These are phyloP conservation scores for Macrophomina tecta DNA, from an alignment of 2,329 filamentous ascomycete genomes.

Conservation along the genomic window DNA sequence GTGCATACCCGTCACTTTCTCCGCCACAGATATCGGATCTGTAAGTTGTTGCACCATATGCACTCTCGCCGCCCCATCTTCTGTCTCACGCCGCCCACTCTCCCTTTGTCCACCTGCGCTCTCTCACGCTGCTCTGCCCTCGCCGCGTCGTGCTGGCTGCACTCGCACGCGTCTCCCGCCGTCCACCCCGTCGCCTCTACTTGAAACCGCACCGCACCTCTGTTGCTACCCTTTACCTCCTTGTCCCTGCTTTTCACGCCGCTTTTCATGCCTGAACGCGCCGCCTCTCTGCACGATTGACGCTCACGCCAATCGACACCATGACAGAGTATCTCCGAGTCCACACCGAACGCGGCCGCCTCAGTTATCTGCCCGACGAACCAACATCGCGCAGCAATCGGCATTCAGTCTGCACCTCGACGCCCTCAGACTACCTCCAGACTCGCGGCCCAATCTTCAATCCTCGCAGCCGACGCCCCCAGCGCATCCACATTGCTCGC, in stretches of 20 bases:
- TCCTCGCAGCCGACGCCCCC: slow-evolving; percentile 58
- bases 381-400: slow-evolving; percentile 31
- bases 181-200: slow-evolving; percentile 1
- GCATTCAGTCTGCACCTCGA: slow-evolving; percentile 33
- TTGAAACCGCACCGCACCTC: slow-evolving; percentile 8
- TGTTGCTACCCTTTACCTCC: slow-evolving; percentile 1
- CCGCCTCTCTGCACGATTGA: slow-evolving; percentile 15
- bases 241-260: slow-evolving; percentile 5
- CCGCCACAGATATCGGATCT: slow-evolving; percentile 22
- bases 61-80: slow-evolving; percentile 8
- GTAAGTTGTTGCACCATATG: slow-evolving; percentile 24
- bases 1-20: slow-evolving; percentile 21
- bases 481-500: slow-evolving; percentile 62
- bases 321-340: slow-evolving; percentile 49
- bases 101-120: slow-evolving; percentile 21
- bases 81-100: slow-evolving; percentile 15
- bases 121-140: not conserved
- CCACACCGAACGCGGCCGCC: slow-evolving; percentile 46
- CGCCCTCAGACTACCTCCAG: slow-evolving; percentile 23
- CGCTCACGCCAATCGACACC: slow-evolving; percentile 33
- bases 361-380: slow-evolving; percentile 47
- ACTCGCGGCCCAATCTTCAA: slow-evolving; percentile 48
- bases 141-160: slow-evolving; percentile 3
- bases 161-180: slow-evolving; percentile 6
- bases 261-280: slow-evolving; percentile 18